Evolutionary conservation across 768 basidiomycete genomes (phyloP).

Genomic region (Serendipita sp.): DNA sequence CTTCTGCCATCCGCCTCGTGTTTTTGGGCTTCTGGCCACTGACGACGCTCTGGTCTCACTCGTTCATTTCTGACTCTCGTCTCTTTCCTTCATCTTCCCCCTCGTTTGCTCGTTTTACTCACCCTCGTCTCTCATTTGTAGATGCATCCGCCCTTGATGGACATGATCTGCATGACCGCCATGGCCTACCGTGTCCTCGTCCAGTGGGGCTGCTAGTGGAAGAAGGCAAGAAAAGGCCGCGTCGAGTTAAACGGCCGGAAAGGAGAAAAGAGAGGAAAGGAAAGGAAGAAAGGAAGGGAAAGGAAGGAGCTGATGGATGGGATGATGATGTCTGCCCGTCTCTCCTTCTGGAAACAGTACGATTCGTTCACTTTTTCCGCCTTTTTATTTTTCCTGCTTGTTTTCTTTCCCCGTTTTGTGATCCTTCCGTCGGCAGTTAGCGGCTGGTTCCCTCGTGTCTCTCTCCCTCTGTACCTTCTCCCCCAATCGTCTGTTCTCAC

Average conservation of each 20-base stretch:
- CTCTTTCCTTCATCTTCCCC: constrained; percentile 7
- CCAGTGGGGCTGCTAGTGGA: constrained; percentile 1
- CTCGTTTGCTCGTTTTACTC: constrained; percentile 8
- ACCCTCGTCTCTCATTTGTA: constrained; percentile 16
- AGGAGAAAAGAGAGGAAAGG: too few relatives aligned
- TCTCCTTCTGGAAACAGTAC: too few relatives aligned
- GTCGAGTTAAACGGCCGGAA: too few relatives aligned
- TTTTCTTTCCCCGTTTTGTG: not conserved
- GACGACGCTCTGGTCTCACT: constrained; percentile 4
- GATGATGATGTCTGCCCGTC: too few relatives aligned
- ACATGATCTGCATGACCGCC: constrained; percentile 66
- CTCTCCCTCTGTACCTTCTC: too few relatives aligned
- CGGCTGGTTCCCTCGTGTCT: not conserved
- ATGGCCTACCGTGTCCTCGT: constrained; percentile 51
- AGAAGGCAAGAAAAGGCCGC: too few relatives aligned
- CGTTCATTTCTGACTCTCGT: constrained; percentile 4
- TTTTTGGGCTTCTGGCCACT: not conserved
- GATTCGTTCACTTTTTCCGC: too few relatives aligned
- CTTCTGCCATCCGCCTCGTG: not conserved
- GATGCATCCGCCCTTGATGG: constrained; percentile 85
- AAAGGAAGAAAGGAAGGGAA: too few relatives aligned
- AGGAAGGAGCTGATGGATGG: too few relatives aligned
- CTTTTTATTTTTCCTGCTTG: too few relatives aligned
- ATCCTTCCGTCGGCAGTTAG: not conserved
- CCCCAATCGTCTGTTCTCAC: too few relatives aligned